These are phyloP conservation scores for Aspergillus novoparasiticus DNA, from an alignment of 2,329 filamentous ascomycete genomes.

Conservation along the genomic window DNA sequence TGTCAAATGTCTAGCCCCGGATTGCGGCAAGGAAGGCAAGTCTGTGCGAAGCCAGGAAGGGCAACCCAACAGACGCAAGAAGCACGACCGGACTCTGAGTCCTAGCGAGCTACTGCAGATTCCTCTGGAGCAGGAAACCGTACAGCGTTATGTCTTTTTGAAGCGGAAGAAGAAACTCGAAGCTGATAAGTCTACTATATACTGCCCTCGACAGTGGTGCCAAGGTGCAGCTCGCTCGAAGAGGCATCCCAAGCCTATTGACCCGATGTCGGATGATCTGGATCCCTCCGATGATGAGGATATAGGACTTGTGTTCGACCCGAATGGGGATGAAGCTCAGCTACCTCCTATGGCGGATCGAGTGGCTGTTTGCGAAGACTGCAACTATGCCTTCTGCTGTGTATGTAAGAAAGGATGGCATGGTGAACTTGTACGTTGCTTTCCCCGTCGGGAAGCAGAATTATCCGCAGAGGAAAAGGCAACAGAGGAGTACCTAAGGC, in stretches of 20 bases:
- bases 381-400: constrained; percentile 82
- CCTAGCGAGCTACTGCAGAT: constrained; percentile 84
- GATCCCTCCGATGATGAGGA: constrained; percentile 55
- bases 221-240: constrained; percentile 82
- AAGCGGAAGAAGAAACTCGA: constrained; percentile 94
- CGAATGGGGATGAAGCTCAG: constrained; percentile 44
- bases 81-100: constrained; percentile 69
- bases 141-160: constrained; percentile 83
- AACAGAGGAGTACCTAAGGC: constrained; percentile 77
- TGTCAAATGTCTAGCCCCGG: constrained; percentile 78
- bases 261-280: constrained; percentile 59
- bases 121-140: constrained; percentile 68
- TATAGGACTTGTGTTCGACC: constrained; percentile 50
- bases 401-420: constrained; percentile 85
- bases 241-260: constrained; percentile 70
- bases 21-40: constrained; percentile 69
- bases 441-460: constrained; percentile 65
- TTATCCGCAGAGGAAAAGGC: constrained; percentile 83
- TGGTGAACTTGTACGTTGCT: constrained; percentile 76
- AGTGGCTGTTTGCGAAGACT: constrained; percentile 84
- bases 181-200: constrained; percentile 86
- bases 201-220: constrained; percentile 91
- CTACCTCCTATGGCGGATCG: constrained; percentile 61
- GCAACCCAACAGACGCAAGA: constrained; percentile 52
- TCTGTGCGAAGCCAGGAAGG: constrained; percentile 17